Conservation (phyloP, 2,329 filamentous ascomycete genomes). For the Xylaria sp. region DNA sequence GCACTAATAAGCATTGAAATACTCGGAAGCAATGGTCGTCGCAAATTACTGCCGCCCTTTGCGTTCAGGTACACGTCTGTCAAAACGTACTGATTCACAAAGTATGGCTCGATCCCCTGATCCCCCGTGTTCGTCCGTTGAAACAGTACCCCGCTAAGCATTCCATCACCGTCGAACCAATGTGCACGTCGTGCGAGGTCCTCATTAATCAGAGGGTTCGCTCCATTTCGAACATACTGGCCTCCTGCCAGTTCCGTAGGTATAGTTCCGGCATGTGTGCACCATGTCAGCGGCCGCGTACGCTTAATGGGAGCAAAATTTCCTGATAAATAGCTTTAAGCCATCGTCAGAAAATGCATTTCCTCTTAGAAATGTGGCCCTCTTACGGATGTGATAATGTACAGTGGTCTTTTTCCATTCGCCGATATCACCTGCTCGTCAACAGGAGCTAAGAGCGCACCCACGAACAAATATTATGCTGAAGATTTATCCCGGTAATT, state of each 20-base stretch:
- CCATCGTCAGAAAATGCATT: neutral
- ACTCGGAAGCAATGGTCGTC: conserved; percentile 71
- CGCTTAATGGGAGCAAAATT: conserved; percentile 76
- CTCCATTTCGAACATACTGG: conserved; percentile 78
- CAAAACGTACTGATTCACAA: conserved; percentile 75
- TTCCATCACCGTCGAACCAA: conserved; percentile 81
- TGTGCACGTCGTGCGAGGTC: conserved; percentile 72
- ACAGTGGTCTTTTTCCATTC: conserved; percentile 40
- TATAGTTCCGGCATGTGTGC: conserved; percentile 67
- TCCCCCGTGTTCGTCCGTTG: conserved; percentile 53
- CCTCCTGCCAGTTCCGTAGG: conserved; percentile 74
- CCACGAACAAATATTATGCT: neutral
- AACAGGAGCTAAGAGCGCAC: neutral
- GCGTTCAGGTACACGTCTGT: conserved; percentile 73
- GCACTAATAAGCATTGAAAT: conserved; percentile 74
- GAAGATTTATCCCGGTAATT: neutral
- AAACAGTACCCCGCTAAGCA: conserved; percentile 76
- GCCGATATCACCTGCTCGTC: conserved; percentile 2
- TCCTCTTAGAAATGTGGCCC: neutral
- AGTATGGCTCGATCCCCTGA: conserved; percentile 64
- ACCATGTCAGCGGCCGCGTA: conserved; percentile 66
- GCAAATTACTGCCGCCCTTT: conserved; percentile 58
- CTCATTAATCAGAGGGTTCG: conserved; percentile 72
- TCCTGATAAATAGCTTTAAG: conserved; percentile 67
- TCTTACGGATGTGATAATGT: conserved; percentile 47